A percentile compares a stretch with the other conserved stretches of the same genome.
These are phyloP conservation scores for Alternaria novae-zelandiae DNA, from an alignment of 2,329 filamentous ascomycete species.

Conservation along the genomic window DNA sequence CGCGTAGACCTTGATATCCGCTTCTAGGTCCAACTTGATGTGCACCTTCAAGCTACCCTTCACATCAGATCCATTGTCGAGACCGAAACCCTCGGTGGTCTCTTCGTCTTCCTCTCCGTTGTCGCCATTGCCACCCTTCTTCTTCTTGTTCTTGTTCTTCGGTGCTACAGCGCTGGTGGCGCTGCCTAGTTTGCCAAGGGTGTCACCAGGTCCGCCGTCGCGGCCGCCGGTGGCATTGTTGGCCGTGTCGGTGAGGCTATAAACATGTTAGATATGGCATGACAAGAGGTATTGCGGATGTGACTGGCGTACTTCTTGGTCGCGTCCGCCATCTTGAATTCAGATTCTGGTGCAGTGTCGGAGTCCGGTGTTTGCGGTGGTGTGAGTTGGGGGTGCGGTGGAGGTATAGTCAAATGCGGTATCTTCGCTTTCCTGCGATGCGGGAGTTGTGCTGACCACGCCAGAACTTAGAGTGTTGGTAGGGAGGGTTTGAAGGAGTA, in stretches of 20 bases:
- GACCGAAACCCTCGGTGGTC: slow-evolving; percentile 19
- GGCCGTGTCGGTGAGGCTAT: slow-evolving; percentile 9
- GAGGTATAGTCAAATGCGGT: not conserved
- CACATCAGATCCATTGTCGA: slow-evolving; percentile 29
- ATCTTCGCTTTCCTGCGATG: slow-evolving; percentile 16
- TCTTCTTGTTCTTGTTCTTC: slow-evolving; percentile 1
- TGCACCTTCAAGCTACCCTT: slow-evolving; percentile 32
- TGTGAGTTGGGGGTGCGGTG: slow-evolving; percentile 3
- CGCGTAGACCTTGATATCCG: slow-evolving; percentile 28
- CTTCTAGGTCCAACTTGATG: slow-evolving; percentile 31
- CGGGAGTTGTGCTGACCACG: slow-evolving; percentile 11
- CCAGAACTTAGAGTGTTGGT: slow-evolving; percentile 11
- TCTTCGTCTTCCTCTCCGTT: slow-evolving; percentile 9
- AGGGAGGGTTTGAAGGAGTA: not conserved
- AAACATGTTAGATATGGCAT: not conserved
- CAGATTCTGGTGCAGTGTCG: not conserved
- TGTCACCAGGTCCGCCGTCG: slow-evolving; percentile 11
- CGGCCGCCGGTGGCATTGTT: slow-evolving; percentile 15
- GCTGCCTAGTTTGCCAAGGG: slow-evolving; percentile 9
- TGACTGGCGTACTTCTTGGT: slow-evolving; percentile 10
- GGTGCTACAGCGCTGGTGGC: not conserved
- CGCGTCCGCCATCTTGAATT: slow-evolving; percentile 13
- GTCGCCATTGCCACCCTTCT: not conserved
- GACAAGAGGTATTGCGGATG: not conserved
- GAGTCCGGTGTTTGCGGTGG: slow-evolving; percentile 1